A percentile compares a stretch with the other conserved stretches of the same genome.
Evolutionary conservation across 2,329 filamentous ascomycete species (phyloP).

Genomic region (Stagonosporopsis cucurbitacearum): DNA sequence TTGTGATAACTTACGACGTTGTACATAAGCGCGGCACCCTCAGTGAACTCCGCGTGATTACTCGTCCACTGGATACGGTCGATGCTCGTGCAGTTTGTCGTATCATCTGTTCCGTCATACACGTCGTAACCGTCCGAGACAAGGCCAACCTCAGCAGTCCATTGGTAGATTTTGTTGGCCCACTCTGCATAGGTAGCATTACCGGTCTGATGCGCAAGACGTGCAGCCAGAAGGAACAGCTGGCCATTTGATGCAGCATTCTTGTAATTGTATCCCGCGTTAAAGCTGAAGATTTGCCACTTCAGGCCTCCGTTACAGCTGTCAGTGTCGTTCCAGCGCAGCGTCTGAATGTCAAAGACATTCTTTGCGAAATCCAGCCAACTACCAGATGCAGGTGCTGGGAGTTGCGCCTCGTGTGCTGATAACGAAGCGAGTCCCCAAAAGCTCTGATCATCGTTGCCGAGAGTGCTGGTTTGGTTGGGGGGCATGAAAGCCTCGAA

Average conservation of each 20-base stretch:
- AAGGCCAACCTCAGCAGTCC: slow-evolving; percentile 54
- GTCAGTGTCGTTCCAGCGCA: slow-evolving; percentile 68
- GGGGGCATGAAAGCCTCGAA: slow-evolving; percentile 49
- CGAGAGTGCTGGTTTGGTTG: slow-evolving; percentile 53
- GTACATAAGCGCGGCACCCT: slow-evolving; percentile 61
- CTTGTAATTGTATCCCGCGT: slow-evolving; percentile 80
- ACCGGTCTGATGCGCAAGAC: slow-evolving; percentile 71
- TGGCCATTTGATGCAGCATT: slow-evolving; percentile 77
- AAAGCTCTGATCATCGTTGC: slow-evolving; percentile 75
- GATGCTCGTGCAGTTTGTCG: slow-evolving; percentile 55
- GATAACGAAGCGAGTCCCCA: slow-evolving; percentile 72
- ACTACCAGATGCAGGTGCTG: slow-evolving; percentile 49
- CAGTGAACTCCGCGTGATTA: slow-evolving; percentile 56
- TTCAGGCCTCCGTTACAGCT: slow-evolving; percentile 69
- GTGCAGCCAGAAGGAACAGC: slow-evolving; percentile 79
- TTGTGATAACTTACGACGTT: slow-evolving; percentile 47
- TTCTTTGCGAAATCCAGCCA: slow-evolving; percentile 72
- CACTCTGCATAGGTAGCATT: slow-evolving; percentile 63
- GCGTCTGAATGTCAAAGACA: slow-evolving; percentile 73
- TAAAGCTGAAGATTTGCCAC: slow-evolving; percentile 79
- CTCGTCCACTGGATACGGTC: slow-evolving; percentile 60
- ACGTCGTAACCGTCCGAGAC: slow-evolving; percentile 57
- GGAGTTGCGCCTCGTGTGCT: slow-evolving; percentile 70
- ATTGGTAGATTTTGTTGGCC: slow-evolving; percentile 69
- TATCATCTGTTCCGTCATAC: slow-evolving; percentile 55